phyloP scores from a whole-genome alignment of 2,329 filamentous ascomycete species.

The Ophiostoma sp. region DNA sequence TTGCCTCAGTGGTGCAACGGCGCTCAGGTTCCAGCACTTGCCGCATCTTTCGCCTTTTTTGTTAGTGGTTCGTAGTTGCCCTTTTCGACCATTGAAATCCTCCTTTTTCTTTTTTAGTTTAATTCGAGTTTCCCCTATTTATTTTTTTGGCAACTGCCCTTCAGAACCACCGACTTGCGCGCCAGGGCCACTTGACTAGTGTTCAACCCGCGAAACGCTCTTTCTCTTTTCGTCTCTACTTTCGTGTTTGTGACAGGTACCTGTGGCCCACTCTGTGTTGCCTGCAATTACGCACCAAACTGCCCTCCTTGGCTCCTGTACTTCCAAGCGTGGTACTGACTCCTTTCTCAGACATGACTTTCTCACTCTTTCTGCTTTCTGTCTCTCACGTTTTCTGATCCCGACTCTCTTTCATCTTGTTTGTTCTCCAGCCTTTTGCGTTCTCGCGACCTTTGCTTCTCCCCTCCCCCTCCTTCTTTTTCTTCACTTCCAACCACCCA shows the following conservation, averaged over 20 bases:
- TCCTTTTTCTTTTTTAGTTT: not conserved
- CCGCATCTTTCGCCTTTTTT: not conserved
- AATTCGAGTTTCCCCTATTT: not conserved
- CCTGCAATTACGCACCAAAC: not conserved
- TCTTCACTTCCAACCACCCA: not conserved
- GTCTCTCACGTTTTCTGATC: not conserved
- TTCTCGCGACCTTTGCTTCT: not conserved
- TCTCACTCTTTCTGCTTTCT: not conserved
- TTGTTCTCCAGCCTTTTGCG: not conserved
- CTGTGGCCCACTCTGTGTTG: not conserved
- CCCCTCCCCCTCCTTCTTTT: not conserved
- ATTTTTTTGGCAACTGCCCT: not conserved
- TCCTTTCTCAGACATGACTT: slow-evolving; percentile 13
- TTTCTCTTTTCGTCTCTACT: not conserved
- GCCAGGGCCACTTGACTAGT: not conserved
- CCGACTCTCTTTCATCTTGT: not conserved
- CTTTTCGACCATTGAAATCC: not conserved
- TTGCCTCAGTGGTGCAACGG: not conserved
- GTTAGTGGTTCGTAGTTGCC: not conserved
- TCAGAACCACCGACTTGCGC: not conserved
- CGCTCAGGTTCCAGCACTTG: not conserved
- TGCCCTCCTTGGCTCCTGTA: not conserved
- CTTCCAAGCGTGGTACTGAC: not conserved
- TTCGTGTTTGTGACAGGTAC: not conserved
- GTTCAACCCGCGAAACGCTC: not conserved